Percentiles rank a stretch among this genome's conserved stretches.
These are phyloP conservation scores for Yamadazyma atmosphaerica DNA, from an alignment of 1,139 yeast genomes.

Conservation along the genomic window DNA sequence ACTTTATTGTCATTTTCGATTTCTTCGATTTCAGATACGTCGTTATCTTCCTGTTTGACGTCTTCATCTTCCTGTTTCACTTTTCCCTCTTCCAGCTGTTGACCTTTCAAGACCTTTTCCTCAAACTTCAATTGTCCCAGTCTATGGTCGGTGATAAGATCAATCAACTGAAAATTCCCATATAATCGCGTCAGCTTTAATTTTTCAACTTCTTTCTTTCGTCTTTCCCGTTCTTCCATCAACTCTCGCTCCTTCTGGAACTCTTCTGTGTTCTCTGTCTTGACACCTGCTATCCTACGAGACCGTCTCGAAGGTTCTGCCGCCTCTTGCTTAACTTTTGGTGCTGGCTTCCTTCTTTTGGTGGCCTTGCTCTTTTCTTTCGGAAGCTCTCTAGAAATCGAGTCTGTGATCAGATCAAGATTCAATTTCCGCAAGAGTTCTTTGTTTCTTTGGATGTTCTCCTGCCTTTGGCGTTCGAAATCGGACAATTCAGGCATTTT, in stretches of 20 bases:
- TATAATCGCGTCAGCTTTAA: constrained; percentile 54
- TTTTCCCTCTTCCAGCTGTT: constrained; percentile 15
- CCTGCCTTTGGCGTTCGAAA: constrained; percentile 69
- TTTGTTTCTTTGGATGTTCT: constrained; percentile 43
- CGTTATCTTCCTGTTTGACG: constrained; percentile 18
- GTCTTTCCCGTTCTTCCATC: constrained; percentile 34
- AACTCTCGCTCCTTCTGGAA: constrained; percentile 32
- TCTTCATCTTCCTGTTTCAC: constrained; percentile 16
- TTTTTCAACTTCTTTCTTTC: constrained; percentile 49
- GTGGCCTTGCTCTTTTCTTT: constrained; percentile 13
- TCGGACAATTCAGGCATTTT: constrained; percentile 46
- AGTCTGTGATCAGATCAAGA: constrained; percentile 33
- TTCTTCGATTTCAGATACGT: constrained; percentile 17
- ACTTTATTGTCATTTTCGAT: constrained; percentile 36
- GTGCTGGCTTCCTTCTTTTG: constrained; percentile 23
- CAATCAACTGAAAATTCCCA: constrained; percentile 64
- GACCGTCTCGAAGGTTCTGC: constrained; percentile 61
- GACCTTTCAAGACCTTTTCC: constrained; percentile 25
- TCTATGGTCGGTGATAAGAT: constrained; percentile 47
- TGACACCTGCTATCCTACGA: constrained; percentile 64
- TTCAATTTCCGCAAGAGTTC: constrained; percentile 40
- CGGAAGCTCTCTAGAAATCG: constrained; percentile 30
- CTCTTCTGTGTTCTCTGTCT: constrained; percentile 41
- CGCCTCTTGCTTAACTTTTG: constrained; percentile 26
- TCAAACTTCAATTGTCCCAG: constrained; percentile 38